Conservation (phyloP, 2,329 filamentous ascomycete species). For the Ophiostoma novo-ulmi region DNA sequence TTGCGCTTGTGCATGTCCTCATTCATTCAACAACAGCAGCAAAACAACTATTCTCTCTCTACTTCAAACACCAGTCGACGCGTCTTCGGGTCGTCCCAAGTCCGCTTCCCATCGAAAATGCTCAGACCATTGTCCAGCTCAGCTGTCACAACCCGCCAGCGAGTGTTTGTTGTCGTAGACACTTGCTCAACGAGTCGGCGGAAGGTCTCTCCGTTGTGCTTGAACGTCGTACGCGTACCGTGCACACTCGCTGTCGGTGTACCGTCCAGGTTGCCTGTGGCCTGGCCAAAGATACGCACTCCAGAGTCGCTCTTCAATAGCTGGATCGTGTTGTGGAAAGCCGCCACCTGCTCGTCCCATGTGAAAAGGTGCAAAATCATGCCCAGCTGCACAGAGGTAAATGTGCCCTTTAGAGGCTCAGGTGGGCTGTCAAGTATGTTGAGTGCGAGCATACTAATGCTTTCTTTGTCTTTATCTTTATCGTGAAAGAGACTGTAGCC, state of each 20-base stretch:
- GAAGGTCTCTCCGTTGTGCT: conserved; percentile 31
- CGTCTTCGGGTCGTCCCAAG: conserved; percentile 5
- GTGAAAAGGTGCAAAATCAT: conserved; percentile 37
- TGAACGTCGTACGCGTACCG: conserved; percentile 21
- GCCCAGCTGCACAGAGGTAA: background rate
- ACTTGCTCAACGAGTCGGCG: conserved; percentile 24
- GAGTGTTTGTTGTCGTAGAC: conserved; percentile 27
- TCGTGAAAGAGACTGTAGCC: background rate
- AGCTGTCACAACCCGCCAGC: conserved; percentile 29
- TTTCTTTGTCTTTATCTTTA: background rate
- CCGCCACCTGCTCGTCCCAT: conserved; percentile 34
- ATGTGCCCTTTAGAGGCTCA: background rate
- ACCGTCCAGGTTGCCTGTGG: background rate
- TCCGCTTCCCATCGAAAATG: conserved; percentile 19
- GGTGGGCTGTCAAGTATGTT: background rate
- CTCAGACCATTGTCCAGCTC: conserved; percentile 28
- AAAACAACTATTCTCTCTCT: background rate
- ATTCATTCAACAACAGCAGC: background rate
- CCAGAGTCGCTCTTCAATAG: background rate
- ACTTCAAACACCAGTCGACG: background rate
- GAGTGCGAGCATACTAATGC: background rate
- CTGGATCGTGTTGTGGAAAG: conserved; percentile 27
- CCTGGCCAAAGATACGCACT: background rate
- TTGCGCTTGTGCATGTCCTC: background rate
- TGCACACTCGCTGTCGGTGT: background rate